These are phyloP conservation scores for Avena sativa DNA, from an alignment of 176 grass and related monocot genomes.

Conservation along the genomic window DNA sequence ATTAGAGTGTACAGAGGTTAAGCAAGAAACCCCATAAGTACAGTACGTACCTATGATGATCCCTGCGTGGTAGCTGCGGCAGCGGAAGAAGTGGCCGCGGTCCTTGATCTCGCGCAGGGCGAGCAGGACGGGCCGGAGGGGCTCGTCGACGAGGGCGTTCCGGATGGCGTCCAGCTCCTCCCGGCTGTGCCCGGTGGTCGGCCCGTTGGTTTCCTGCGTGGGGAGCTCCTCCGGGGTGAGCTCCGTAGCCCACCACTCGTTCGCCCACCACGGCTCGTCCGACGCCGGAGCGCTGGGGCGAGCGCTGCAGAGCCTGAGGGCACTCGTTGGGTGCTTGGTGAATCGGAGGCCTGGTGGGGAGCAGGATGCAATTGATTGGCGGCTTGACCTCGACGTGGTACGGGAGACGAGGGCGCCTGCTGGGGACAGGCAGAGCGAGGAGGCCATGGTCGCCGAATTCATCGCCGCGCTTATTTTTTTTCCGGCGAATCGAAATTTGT, in stretches of 20 bases:
- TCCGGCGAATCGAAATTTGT: too few relatives aligned
- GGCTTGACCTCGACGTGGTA: neutral
- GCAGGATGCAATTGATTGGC: neutral
- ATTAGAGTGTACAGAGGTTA: neutral
- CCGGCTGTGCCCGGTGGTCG: slow-evolving; percentile 16
- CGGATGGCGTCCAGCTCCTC: slow-evolving; percentile 36
- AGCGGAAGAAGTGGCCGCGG: slow-evolving; percentile 1
- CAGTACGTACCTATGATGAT: neutral
- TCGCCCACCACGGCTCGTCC: neutral
- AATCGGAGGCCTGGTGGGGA: neutral
- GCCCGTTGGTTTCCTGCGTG: slow-evolving; percentile 26
- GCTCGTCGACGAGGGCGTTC: slow-evolving; percentile 31
- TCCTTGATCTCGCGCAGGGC: slow-evolving; percentile 14
- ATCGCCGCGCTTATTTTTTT: neutral
- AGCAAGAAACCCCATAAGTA: neutral
- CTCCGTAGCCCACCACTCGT: slow-evolving; percentile 4
- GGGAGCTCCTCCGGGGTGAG: slow-evolving; percentile 16
- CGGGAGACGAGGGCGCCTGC: neutral
- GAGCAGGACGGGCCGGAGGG: slow-evolving; percentile 17
- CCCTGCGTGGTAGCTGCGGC: neutral
- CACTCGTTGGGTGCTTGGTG: neutral
- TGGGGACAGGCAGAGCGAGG: neutral
- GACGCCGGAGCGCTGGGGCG: neutral
- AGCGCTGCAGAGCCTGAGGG: neutral
- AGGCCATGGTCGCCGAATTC: neutral